Percentiles rank a stretch among this genome's conserved stretches.
Evolutionary conservation across 179 eudicot species (phyloP).

Genomic region (Carnegiea gigantea): DNA sequence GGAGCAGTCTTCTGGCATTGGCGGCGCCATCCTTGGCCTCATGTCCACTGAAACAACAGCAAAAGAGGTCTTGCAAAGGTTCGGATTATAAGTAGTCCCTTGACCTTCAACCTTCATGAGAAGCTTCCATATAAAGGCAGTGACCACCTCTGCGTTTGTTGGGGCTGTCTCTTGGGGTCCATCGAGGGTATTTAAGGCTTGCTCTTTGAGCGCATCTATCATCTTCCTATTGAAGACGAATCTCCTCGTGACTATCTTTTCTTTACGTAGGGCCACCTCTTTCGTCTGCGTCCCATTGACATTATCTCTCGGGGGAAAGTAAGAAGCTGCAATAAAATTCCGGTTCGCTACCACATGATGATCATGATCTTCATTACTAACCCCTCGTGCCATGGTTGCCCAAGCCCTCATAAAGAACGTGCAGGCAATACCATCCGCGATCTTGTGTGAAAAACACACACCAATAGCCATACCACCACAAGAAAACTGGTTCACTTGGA

Average conservation of each 20-base stretch:
- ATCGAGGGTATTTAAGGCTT: too few relatives aligned
- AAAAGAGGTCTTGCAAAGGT: neutral
- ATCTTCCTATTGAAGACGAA: neutral
- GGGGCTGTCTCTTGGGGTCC: neutral
- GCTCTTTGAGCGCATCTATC: neutral
- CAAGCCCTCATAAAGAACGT: slow-evolving; percentile 8
- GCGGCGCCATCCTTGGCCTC: neutral
- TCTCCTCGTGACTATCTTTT: slow-evolving; percentile 2
- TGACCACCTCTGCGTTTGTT: slow-evolving; percentile 4
- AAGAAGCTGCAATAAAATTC: neutral
- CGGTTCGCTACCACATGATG: neutral
- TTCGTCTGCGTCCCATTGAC: too few relatives aligned
- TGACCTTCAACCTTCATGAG: neutral
- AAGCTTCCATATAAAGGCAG: slow-evolving; percentile 6
- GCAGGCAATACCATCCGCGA: neutral
- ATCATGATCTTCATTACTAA: too few relatives aligned
- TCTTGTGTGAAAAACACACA: slow-evolving; percentile 4
- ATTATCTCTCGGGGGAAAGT: slow-evolving; percentile 5
- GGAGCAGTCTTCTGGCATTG: neutral
- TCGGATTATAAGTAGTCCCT: neutral
- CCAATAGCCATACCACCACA: slow-evolving; percentile 19
- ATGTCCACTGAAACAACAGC: neutral
- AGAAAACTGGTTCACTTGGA: slow-evolving; percentile 15
- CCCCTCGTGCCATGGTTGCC: neutral
- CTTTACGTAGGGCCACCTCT: neutral